Conservation (phyloP, 495 filamentous ascomycete genomes). For the Chaetomium tenue region DNA sequence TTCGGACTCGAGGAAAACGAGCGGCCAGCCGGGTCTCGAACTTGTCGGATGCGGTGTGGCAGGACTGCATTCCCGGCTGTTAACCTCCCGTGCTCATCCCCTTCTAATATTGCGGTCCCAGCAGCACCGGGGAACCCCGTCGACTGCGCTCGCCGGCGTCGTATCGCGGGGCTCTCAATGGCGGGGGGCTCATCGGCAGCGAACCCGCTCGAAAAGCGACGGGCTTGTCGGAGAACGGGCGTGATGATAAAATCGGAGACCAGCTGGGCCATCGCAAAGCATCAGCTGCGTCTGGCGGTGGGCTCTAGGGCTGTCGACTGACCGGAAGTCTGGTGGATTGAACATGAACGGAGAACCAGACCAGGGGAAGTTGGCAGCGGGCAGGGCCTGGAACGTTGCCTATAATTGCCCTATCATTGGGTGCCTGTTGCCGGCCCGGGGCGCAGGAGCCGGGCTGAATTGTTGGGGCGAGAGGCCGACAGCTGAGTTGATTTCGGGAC, state of each 20-base stretch:
- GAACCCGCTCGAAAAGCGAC: slow-evolving; percentile 58
- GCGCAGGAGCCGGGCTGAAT: slow-evolving; percentile 1
- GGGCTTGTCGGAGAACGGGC: slow-evolving; percentile 71
- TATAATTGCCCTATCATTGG: slow-evolving; percentile 5
- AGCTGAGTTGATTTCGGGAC: neutral
- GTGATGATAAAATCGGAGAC: slow-evolving; percentile 74
- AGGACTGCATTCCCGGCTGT: neutral
- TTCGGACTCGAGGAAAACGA: neutral
- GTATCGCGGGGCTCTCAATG: slow-evolving; percentile 29
- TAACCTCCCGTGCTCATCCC: slow-evolving; percentile 8
- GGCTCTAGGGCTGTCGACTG: neutral
- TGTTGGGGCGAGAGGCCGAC: neutral
- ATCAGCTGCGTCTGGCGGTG: slow-evolving; percentile 14
- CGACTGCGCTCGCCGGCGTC: slow-evolving; percentile 26
- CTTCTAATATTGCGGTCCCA: slow-evolving; percentile 29
- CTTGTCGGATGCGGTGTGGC: neutral
- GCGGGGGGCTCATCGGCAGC: slow-evolving; percentile 35
- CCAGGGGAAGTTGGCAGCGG: neutral
- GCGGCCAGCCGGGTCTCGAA: neutral
- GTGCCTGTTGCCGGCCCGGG: neutral
- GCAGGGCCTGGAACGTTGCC: slow-evolving; percentile 4
- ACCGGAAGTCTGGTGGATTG: neutral
- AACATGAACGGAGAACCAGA: neutral
- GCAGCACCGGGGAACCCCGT: slow-evolving; percentile 2
- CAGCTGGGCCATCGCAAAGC: slow-evolving; percentile 65